A percentile compares a stretch with the other conserved stretches of the same genome.
Conservation (phyloP, 2,329 filamentous ascomycete species). For the Blumeria graminis region DNA sequence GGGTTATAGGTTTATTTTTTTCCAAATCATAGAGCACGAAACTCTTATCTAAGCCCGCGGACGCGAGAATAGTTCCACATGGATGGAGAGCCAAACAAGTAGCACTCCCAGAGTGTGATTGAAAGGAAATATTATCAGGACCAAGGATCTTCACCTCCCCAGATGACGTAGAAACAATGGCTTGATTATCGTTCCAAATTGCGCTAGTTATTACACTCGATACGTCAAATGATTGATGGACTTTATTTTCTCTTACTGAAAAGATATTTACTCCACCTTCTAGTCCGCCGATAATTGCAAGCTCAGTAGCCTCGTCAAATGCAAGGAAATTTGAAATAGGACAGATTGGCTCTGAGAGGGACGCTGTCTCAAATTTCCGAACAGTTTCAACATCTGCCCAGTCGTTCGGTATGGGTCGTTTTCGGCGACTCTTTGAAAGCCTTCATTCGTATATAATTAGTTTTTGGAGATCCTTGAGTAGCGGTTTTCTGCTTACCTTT, state of each 20-base stretch:
- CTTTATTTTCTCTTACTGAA: constrained; percentile 50
- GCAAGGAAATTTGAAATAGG: constrained; percentile 32
- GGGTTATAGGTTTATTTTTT: constrained; percentile 42
- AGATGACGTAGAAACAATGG: constrained; percentile 13
- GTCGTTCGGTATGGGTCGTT: constrained; percentile 60
- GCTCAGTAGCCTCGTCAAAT: constrained; percentile 30
- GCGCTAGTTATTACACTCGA: constrained; percentile 31
- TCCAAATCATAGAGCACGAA: constrained; percentile 71
- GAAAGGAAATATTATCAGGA: constrained; percentile 42
- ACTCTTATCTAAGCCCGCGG: constrained; percentile 76
- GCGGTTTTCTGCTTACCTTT: constrained; percentile 32
- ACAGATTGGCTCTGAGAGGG: constrained; percentile 31
- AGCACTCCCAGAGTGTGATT: constrained; percentile 61
- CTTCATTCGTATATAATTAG: constrained; percentile 20
- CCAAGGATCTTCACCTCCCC: constrained; percentile 53
- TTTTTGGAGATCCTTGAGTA: not conserved
- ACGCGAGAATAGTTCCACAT: constrained; percentile 59
- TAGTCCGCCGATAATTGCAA: constrained; percentile 36
- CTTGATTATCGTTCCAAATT: constrained; percentile 20
- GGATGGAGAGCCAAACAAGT: constrained; percentile 64
- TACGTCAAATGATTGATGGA: constrained; percentile 21
- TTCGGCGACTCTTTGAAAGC: constrained; percentile 70
- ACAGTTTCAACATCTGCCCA: constrained; percentile 64
- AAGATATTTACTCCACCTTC: constrained; percentile 49
- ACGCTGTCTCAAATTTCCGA: constrained; percentile 28